These are phyloP conservation scores for Xylariaceae sp. DNA, from an alignment of 2,329 filamentous ascomycete species.

Conservation along the genomic window DNA sequence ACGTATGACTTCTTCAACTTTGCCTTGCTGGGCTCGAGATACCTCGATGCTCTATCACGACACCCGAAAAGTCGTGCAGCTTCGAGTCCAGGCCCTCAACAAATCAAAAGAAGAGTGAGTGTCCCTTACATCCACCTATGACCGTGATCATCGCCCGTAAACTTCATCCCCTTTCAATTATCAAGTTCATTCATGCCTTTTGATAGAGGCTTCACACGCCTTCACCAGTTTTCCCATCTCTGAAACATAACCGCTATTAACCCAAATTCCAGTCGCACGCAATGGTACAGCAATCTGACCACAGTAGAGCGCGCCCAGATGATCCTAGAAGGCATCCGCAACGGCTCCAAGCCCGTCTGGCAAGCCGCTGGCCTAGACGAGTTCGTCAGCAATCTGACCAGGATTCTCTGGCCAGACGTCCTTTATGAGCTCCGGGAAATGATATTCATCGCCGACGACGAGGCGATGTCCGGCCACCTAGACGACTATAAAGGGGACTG, in stretches of 20 bases:
- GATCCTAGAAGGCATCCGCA: background rate
- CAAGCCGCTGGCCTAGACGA: background rate
- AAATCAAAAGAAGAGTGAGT: background rate
- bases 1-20: background rate
- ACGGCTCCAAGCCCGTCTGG: background rate
- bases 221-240: too few species aligned
- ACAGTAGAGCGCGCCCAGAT: background rate
- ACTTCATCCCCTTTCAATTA: background rate
- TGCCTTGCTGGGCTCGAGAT: constrained; percentile 1
- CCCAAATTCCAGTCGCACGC: background rate
- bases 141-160: background rate
- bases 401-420: background rate
- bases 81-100: background rate
- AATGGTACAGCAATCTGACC: background rate
- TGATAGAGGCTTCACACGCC: too few species aligned
- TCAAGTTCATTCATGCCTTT: too few species aligned
- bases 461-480: background rate
- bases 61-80: background rate
- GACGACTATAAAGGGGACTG: background rate
- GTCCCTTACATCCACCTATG: background rate
- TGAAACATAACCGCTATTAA: background rate
- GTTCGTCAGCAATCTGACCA: background rate
- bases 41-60: background rate
- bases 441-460: background rate
- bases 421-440: background rate